A percentile compares a stretch with the other conserved stretches of the same genome.
These are phyloP conservation scores for Exophiala aquamarina DNA, from an alignment of 2,329 filamentous ascomycete species.

Conservation along the genomic window DNA sequence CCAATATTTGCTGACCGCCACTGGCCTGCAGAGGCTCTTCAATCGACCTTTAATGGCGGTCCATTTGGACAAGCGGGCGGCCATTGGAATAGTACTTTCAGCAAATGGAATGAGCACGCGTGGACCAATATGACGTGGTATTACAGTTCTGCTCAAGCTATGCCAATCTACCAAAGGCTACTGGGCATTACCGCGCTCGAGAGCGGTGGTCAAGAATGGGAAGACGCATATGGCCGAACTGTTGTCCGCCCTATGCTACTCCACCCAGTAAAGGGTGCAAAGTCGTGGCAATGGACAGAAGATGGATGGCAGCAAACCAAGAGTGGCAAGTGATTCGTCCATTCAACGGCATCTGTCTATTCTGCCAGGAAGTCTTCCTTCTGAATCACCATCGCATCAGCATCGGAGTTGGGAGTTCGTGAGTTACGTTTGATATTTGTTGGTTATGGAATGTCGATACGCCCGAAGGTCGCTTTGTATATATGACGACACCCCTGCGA, in stretches of 20 bases:
- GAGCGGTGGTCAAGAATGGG: conserved; percentile 31
- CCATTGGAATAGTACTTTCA: conserved; percentile 35
- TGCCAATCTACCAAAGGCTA: conserved; percentile 34
- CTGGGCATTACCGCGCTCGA: conserved; percentile 30
- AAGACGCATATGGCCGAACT: conserved; percentile 31
- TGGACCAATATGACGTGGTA: conserved; percentile 38
- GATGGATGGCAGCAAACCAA: conserved; percentile 28
- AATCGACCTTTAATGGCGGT: conserved; percentile 35
- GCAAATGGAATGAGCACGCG: conserved; percentile 34
- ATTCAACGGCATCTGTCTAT: neutral
- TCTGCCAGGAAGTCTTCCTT: neutral
- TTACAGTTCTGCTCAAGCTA: conserved; percentile 34
- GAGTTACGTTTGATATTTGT: conserved; percentile 11
- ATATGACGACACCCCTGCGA: too few species aligned
- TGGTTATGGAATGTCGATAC: neutral
- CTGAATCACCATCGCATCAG: conserved; percentile 13
- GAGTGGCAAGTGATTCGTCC: conserved; percentile 22
- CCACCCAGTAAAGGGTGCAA: conserved; percentile 37
- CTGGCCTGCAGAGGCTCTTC: conserved; percentile 48
- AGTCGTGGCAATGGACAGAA: conserved; percentile 31
- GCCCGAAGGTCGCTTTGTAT: too few species aligned
- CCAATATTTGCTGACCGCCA: conserved; percentile 77
- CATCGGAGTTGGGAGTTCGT: conserved; percentile 22
- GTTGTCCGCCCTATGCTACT: conserved; percentile 34
- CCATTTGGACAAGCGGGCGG: conserved; percentile 34